phyloP scores from a whole-genome alignment of 805 yeast genomes.

The Trichomonascus vanleenenianus region DNA sequence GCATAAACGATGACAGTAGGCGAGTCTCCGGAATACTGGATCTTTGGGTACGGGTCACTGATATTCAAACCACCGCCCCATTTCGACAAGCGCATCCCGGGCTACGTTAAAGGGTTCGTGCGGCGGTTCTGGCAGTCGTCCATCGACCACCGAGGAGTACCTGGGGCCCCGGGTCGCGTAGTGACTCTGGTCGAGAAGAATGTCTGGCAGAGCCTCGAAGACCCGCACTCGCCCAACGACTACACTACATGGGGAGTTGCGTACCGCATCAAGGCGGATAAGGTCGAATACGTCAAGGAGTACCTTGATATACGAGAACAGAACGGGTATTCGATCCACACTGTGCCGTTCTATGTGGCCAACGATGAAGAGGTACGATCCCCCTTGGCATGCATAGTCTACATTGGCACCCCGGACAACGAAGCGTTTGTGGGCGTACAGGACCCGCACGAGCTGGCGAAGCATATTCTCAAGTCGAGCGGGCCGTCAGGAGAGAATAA shows the following conservation, averaged over 20 bases:
- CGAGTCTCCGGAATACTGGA: slow-evolving; percentile 39
- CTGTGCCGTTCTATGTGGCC: slow-evolving; percentile 51
- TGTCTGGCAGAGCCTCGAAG: slow-evolving; percentile 39
- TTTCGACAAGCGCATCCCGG: slow-evolving; percentile 54
- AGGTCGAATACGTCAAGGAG: slow-evolving; percentile 52
- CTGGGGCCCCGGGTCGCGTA: slow-evolving; percentile 81
- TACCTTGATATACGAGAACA: slow-evolving; percentile 80
- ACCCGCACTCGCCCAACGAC: slow-evolving; percentile 30
- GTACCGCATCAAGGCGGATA: slow-evolving; percentile 63
- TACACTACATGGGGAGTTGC: slow-evolving; percentile 63
- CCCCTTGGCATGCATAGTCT: slow-evolving; percentile 51
- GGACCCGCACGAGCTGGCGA: slow-evolving; percentile 48
- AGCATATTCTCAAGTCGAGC: slow-evolving; percentile 41
- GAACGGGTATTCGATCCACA: slow-evolving; percentile 73
- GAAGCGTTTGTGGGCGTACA: slow-evolving; percentile 86
- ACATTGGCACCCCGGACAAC: slow-evolving; percentile 77
- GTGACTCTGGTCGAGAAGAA: slow-evolving; percentile 66
- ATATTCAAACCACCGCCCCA: slow-evolving; percentile 87
- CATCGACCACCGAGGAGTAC: slow-evolving; percentile 85
- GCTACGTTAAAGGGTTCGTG: slow-evolving; percentile 65
- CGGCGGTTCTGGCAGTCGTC: slow-evolving; percentile 90
- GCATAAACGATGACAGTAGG: no score
- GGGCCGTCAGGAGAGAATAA: slow-evolving; percentile 83
- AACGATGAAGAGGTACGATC: slow-evolving; percentile 8
- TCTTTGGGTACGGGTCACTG: slow-evolving; percentile 84